Evolutionary conservation across 768 basidiomycete genomes (phyloP), one percentile per base, ranked within the genome.

Genomic region (Gloeopeniophorella convolvens): DNA sequence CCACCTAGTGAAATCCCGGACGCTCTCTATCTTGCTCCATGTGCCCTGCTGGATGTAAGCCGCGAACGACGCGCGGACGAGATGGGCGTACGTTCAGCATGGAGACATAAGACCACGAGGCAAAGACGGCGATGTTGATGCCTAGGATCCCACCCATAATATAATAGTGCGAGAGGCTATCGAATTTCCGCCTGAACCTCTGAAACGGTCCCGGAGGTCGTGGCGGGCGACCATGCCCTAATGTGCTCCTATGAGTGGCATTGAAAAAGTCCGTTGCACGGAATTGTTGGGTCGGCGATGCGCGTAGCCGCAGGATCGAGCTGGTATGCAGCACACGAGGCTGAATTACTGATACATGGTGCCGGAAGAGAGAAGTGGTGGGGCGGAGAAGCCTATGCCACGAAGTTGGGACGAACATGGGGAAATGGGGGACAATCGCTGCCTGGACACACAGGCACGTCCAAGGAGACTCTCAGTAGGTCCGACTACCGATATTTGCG

Each of bases 91-190:
- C 54, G 55, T 52, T 54, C 27, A 16, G 50, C 34, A 30, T 27
- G 45, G 12, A 62, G 36, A 54, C 64, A 12, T 68, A 68, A 54
- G 68, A 70, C 83, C 83, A 89, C 50, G 75, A 68, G 15, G 64
- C 63, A 56, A 81, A 90, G 0, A 90, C 78, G 2, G 66, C 65
- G 2, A 72, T 78, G 54, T 89, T 89, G 51, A 80, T 55, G 3
- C 69, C 78, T 13, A 90, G 71, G 42, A 90, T 80, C 5, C 78
- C 72, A 63, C 73, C 84, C 59, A 89, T 73, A 26, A 88, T 64
- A 54, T 65, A 52, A 42, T 75, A 68, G 54, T 68, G 57, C 9
- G 85, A 79, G 3, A 88, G 70, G 2, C 66, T 63, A 60, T 85
- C 73, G 30, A 87, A 50, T 61, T 66, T 63, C n/a, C 47, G 54